Evolutionary conservation across 306 rosid genomes (phyloP), one percentile per base, ranked within the genome.

Genomic region (Fagus sylvatica): DNA sequence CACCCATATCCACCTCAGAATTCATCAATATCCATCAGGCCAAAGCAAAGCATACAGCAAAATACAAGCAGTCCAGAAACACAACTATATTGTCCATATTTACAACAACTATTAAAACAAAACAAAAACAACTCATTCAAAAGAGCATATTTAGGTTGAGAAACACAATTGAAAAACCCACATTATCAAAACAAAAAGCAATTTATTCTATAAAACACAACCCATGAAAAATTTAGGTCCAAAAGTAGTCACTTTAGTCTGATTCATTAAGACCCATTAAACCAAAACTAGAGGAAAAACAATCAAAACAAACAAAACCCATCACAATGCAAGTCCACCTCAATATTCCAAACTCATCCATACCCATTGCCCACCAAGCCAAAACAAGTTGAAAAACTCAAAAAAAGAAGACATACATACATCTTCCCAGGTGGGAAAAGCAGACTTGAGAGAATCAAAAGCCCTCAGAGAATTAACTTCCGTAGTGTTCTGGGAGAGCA

Each of bases 401-500:
- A n/a, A 67, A 72, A 15, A 4, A 36, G 34, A 57, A 2, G 28
- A 22, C 71, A 60, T 56, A 65, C 88, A 16, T 74, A 87, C 91
- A 74, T 85, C 78, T 78, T 85, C 82, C 91, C 89, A 90, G 10
- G 85, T 76, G 42, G 95, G 89, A 71, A 94, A 94, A 34, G 93
- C 75, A 4, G 93, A 83, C 80, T 94, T 94, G 79, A 94, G 98
- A 72, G 89, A 87, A 72, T 78, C 83, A 48, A 94, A 94, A 59
- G 98, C 98, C 84, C 76, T 87, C 12, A 78, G 84, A 5, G 89
- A 87, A 84, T 90, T 90, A 22, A 53, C 77, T 4, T 94, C 97
- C 1, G 97, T 92, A 8, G 98, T 94, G 80, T 92, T 94, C 86
- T 94, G 97, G 1, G 97, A 94, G 53, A 94, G 89, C 76, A 94